A percentile compares a stretch with the other conserved stretches of the same genome.
phyloP scores from a whole-genome alignment of 768 basidiomycete genomes.

The Hydnomerulius pinastri region DNA sequence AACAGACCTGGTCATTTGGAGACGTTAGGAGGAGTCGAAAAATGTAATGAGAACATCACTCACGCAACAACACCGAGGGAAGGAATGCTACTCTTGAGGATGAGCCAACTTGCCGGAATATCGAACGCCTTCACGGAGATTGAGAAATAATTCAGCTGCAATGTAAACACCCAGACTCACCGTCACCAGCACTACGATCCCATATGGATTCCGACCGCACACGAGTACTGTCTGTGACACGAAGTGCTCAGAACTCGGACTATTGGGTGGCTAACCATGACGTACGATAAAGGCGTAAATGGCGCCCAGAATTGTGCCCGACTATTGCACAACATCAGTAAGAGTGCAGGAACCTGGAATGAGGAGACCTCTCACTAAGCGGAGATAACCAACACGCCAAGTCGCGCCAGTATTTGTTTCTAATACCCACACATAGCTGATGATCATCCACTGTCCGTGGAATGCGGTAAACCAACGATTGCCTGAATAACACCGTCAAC shows the following conservation, averaged over 20 bases:
- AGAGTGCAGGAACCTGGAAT: not conserved
- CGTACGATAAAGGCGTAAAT: conserved; percentile 36
- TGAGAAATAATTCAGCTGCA: not conserved
- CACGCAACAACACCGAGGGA: conserved; percentile 48
- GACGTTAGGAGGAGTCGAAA: not conserved
- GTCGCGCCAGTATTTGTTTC: conserved; percentile 56
- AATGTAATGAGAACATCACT: conserved; percentile 18
- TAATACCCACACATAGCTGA: conserved; percentile 52
- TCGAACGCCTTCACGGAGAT: conserved; percentile 38
- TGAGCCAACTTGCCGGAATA: conserved; percentile 46
- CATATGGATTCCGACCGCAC: conserved; percentile 43
- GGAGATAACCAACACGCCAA: conserved; percentile 47
- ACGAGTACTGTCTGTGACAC: conserved; percentile 38
- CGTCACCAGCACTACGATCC: conserved; percentile 40
- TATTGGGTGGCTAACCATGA: not conserved
- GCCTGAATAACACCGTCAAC: conserved; percentile 29
- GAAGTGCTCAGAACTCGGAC: not conserved
- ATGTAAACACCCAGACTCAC: conserved; percentile 23
- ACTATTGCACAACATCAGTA: conserved; percentile 17
- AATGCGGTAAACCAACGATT: conserved; percentile 38
- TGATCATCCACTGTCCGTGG: conserved; percentile 52
- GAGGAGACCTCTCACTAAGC: conserved; percentile 35
- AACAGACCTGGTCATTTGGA: conserved; percentile 33
- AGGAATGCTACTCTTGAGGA: conserved; percentile 38
- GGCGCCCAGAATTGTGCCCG: conserved; percentile 36